Evolutionary conservation across 2,329 filamentous ascomycete genomes (phyloP).

Genomic region (Alternaria triticimaculans): DNA sequence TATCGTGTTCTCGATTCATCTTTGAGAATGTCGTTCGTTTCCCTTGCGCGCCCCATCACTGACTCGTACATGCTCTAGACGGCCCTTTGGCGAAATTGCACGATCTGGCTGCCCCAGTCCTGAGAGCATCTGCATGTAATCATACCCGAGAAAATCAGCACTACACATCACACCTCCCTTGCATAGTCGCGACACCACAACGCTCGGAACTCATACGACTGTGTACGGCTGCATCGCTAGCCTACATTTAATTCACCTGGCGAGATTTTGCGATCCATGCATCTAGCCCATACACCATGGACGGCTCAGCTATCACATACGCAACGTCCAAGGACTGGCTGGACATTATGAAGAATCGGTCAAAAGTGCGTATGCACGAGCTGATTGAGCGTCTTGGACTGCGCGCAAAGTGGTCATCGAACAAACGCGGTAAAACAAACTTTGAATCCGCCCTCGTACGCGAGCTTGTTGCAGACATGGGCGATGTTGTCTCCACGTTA

Average conservation of each 20-base stretch:
- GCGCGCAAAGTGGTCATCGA: conserved; percentile 47
- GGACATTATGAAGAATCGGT: conserved; percentile 47
- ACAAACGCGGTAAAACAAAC: conserved; percentile 48
- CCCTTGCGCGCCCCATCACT: conserved; percentile 1
- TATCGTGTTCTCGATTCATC: conserved; percentile 6
- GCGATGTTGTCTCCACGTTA: conserved; percentile 38
- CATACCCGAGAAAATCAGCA: conserved; percentile 21
- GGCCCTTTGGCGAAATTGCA: background rate
- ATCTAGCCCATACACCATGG: conserved; percentile 23
- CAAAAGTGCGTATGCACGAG: conserved; percentile 46
- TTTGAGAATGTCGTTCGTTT: conserved; percentile 5
- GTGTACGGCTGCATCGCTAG: background rate
- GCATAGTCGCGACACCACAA: background rate
- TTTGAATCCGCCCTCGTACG: conserved; percentile 45
- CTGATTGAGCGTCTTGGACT: conserved; percentile 45
- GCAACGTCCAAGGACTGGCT: conserved; percentile 46
- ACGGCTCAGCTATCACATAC: conserved; percentile 36
- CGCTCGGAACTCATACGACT: background rate
- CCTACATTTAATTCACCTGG: background rate
- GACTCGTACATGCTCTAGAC: background rate
- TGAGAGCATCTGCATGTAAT: conserved; percentile 21
- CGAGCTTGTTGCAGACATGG: conserved; percentile 45
- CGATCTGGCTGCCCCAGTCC: conserved; percentile 3
- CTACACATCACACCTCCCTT: conserved; percentile 10
- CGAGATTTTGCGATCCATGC: conserved; percentile 12